These are phyloP conservation scores for Vickermania ingenoplastis DNA, from an alignment of 208 protist genomes.

Conservation along the genomic window DNA sequence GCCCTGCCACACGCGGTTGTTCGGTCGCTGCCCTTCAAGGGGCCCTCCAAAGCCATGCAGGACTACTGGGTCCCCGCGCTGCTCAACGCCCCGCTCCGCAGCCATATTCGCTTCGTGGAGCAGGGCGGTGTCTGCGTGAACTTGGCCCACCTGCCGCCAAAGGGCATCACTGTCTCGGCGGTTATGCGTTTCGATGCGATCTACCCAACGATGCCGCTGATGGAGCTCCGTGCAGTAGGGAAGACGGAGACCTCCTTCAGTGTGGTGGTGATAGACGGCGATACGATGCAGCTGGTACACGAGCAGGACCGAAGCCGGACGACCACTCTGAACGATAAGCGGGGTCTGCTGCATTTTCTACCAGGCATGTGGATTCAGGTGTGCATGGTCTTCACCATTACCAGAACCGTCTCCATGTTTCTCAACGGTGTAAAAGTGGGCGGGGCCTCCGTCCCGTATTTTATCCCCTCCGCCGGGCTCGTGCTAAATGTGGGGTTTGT, in stretches of 20 bases:
- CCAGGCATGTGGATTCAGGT: conserved; percentile 51
- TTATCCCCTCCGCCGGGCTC: conserved; percentile 29
- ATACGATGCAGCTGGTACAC: conserved; percentile 51
- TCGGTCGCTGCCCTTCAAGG: conserved; percentile 38
- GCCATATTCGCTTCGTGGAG: conserved; percentile 54
- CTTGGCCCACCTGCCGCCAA: conserved; percentile 44
- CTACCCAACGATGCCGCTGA: conserved; percentile 51
- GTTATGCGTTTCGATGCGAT: conserved; percentile 64
- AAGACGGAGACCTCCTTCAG: conserved; percentile 11
- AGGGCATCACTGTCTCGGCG: conserved; percentile 52
- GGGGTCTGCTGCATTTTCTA: conserved; percentile 50
- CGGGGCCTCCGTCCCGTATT: conserved; percentile 30
- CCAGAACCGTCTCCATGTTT: conserved; percentile 47
- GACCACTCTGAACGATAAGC: conserved; percentile 54
- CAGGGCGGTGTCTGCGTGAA: conserved; percentile 56
- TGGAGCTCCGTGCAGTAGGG: conserved; percentile 31
- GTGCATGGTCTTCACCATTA: conserved; percentile 41
- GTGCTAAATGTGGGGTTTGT: conserved; percentile 56
- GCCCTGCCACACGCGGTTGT: conserved; percentile 39
- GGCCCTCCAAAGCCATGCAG: conserved; percentile 25
- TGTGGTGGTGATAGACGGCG: conserved; percentile 20
- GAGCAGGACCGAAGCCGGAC: conserved; percentile 18
- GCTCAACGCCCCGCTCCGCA: conserved; percentile 38
- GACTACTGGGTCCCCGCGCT: conserved; percentile 73
- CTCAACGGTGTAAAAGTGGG: conserved; percentile 64